phyloP scores from a whole-genome alignment of 352 stramenopile species.

The Thalassiosira exigua region DNA sequence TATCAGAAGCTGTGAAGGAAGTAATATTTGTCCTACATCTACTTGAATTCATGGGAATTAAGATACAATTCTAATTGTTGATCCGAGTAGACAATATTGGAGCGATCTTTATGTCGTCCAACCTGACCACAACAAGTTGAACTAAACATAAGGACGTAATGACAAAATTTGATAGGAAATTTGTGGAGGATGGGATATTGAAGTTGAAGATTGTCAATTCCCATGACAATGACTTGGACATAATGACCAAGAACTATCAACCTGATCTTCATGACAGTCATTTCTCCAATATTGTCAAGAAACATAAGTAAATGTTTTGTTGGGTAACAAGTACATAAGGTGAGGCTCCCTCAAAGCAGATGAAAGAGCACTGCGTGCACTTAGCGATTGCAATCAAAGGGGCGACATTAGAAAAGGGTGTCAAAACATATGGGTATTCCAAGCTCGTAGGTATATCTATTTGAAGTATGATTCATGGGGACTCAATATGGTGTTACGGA shows the following conservation, averaged over 20 bases:
- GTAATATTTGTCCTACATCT: not conserved
- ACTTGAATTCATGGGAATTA: conserved; percentile 24
- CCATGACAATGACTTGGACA: conserved; percentile 22
- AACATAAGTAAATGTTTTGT: not conserved
- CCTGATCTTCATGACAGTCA: conserved; percentile 6
- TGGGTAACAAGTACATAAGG: not conserved
- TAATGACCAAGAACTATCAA: conserved; percentile 43
- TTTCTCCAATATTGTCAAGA: not conserved
- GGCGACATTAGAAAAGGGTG: not conserved
- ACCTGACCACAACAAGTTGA: conserved; percentile 10
- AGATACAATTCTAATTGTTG: conserved; percentile 29
- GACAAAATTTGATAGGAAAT: conserved; percentile 29
- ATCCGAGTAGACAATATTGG: conserved; percentile 51
- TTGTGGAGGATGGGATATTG: conserved; percentile 10
- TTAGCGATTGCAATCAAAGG: not conserved
- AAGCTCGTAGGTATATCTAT: too few relatives aligned
- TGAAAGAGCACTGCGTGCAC: not conserved
- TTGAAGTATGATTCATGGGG: too few relatives aligned
- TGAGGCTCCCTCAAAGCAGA: not conserved
- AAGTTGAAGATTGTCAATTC: conserved; percentile 29
- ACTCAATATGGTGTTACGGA: too few relatives aligned
- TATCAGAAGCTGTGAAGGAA: too few relatives aligned
- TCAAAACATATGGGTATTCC: conserved; percentile 40
- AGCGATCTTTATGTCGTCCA: conserved; percentile 36
- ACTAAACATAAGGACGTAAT: conserved; percentile 46